Percentiles rank a stretch among this genome's conserved stretches.
Evolutionary conservation across 225 moss, liverwort and hornwort genomes (phyloP).

Genomic region (Physcomitrellopsis africana): DNA sequence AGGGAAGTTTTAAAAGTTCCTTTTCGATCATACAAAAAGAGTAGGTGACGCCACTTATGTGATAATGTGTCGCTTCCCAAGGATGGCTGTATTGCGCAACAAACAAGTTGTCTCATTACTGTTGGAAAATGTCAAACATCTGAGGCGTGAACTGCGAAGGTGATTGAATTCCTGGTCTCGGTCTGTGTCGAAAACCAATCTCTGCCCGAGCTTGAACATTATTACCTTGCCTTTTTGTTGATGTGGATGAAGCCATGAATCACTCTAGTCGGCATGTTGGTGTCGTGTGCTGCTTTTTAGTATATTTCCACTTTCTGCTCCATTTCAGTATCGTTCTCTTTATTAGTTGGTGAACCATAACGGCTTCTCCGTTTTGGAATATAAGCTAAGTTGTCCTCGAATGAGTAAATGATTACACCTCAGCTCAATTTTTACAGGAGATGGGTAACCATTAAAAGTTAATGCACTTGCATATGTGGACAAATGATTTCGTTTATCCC

Average conservation of each 20-base stretch:
- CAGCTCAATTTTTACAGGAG: background rate
- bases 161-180: constrained; percentile 19
- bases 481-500: background rate
- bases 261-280: background rate
- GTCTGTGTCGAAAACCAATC: background rate
- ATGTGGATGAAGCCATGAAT: constrained; percentile 11
- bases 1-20: constrained; percentile 34
- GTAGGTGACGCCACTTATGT: constrained; percentile 22
- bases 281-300: background rate
- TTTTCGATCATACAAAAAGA: constrained; percentile 20
- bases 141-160: background rate
- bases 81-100: constrained; percentile 7
- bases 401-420: too few species aligned
- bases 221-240: constrained; percentile 1
- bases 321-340: background rate
- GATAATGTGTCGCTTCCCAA: background rate
- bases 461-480: background rate
- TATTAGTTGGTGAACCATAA: background rate
- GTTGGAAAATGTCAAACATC: background rate
- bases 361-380: background rate
- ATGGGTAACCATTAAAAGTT: background rate
- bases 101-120: background rate
- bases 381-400: background rate
- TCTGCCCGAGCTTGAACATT: background rate
- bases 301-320: background rate